These are phyloP conservation scores for Solanum piurae DNA, from an alignment of 257 asterid genomes.

Conservation along the genomic window DNA sequence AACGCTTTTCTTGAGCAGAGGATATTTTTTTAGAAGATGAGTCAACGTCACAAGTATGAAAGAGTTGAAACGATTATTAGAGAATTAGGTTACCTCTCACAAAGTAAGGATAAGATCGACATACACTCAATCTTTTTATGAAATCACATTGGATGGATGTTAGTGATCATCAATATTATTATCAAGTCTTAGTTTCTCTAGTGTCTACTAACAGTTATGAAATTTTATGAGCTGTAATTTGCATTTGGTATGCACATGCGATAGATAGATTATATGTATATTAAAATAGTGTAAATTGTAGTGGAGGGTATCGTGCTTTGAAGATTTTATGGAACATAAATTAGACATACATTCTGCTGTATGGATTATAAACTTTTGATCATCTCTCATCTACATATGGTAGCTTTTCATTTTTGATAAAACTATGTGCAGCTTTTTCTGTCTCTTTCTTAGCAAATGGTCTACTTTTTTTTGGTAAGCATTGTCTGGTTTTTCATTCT, in stretches of 20 bases:
- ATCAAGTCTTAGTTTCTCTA: not conserved
- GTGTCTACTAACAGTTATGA: not conserved
- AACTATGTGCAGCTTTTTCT: not conserved
- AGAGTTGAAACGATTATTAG: not conserved
- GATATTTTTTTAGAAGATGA: not conserved
- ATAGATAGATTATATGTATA: not conserved
- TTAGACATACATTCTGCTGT: not conserved
- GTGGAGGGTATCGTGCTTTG: not conserved
- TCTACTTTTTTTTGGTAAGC: not conserved
- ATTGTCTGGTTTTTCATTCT: not conserved
- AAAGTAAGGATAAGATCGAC: not conserved
- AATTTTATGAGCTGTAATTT: not conserved
- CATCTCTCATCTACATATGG: not conserved
- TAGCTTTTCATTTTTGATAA: not conserved
- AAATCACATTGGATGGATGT: not conserved
- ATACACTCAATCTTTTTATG: not conserved
- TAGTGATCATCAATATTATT: not conserved
- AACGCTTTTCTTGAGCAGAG: not conserved
- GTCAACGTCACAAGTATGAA: not conserved
- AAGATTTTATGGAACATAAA: not conserved
- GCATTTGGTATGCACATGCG: not conserved
- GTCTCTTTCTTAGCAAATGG: not conserved
- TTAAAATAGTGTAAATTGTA: not conserved
- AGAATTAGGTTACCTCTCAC: not conserved
- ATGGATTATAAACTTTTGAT: not conserved